phyloP scores from a whole-genome alignment of 495 filamentous ascomycete species.

The Hypoxylon fuscum region DNA sequence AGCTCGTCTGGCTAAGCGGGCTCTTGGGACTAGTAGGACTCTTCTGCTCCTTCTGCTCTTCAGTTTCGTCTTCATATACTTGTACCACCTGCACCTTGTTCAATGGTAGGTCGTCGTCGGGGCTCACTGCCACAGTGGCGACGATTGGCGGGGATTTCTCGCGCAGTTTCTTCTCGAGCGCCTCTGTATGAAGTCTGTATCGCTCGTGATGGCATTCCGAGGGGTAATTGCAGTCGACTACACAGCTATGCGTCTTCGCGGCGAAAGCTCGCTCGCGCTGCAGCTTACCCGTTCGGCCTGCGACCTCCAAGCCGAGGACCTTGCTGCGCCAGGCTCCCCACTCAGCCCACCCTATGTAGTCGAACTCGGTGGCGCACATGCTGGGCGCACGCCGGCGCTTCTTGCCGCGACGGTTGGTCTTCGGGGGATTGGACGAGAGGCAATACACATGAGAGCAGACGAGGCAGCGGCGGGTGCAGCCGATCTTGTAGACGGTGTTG shows the following conservation, averaged over 20 bases:
- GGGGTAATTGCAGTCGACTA: slow-evolving; percentile 55
- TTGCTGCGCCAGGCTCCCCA: slow-evolving; percentile 53
- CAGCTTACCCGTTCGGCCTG: slow-evolving; percentile 13
- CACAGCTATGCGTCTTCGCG: slow-evolving; percentile 46
- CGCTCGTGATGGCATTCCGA: slow-evolving; percentile 50
- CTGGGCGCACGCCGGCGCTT: slow-evolving; percentile 24
- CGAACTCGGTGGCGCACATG: slow-evolving; percentile 50
- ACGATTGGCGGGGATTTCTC: slow-evolving; percentile 12
- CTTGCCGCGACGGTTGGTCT: slow-evolving; percentile 16
- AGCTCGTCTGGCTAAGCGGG: slow-evolving; percentile 28
- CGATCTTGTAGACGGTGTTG: slow-evolving; percentile 46
- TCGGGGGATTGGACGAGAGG: slow-evolving; percentile 22
- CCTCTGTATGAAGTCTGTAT: slow-evolving; percentile 31
- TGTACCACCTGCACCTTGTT: slow-evolving; percentile 12
- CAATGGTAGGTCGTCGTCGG: slow-evolving; percentile 26
- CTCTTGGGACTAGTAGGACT: slow-evolving; percentile 33
- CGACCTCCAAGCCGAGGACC: slow-evolving; percentile 33
- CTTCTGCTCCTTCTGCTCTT: slow-evolving; percentile 3
- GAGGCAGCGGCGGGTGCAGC: slow-evolving; percentile 57
- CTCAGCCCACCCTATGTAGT: slow-evolving; percentile 52
- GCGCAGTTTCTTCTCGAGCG: slow-evolving; percentile 10
- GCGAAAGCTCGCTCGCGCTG: slow-evolving; percentile 39
- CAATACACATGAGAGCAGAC: slow-evolving; percentile 56
- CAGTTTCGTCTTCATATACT: slow-evolving; percentile 1
- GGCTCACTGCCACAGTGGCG: slow-evolving; percentile 1